Conservation (phyloP, 2,329 filamentous ascomycete species). For the Colletotrichum caudatum region DNA sequence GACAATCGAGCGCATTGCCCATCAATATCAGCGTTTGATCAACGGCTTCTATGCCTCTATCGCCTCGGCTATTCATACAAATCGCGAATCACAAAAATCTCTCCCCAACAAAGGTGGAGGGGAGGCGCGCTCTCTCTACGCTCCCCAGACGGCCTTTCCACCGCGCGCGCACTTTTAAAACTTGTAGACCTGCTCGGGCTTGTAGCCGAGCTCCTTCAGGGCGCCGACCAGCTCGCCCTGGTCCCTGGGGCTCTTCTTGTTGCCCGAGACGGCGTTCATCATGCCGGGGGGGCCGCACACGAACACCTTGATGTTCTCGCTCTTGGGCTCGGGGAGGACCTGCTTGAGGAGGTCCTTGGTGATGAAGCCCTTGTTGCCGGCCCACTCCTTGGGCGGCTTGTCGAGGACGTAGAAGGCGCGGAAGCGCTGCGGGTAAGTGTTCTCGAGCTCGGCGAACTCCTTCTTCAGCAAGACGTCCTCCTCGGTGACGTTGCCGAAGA, state of each 20-base stretch:
- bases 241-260: slow-evolving; percentile 91
- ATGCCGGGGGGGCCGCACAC: slow-evolving; percentile 93
- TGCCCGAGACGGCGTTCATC: slow-evolving; percentile 92
- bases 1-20: background rate
- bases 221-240: slow-evolving; percentile 90
- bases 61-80: slow-evolving; percentile 38
- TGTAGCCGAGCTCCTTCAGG: slow-evolving; percentile 83
- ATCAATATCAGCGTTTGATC: background rate
- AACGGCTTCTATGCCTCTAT: slow-evolving; percentile 38
- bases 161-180: slow-evolving; percentile 65
- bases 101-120: no score
- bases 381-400: slow-evolving; percentile 83
- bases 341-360: slow-evolving; percentile 95
- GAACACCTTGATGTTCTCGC: slow-evolving; percentile 94
- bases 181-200: slow-evolving; percentile 89
- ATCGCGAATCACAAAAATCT: background rate
- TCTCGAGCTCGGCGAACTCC: slow-evolving; percentile 88
- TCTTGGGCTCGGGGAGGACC: slow-evolving; percentile 91
- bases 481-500: slow-evolving; percentile 91
- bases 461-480: slow-evolving; percentile 92
- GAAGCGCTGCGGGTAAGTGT: slow-evolving; percentile 95
- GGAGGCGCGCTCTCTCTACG: background rate
- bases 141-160: background rate
- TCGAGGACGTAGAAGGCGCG: slow-evolving; percentile 94
- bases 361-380: slow-evolving; percentile 82